Evolutionary conservation across 2,329 filamentous ascomycete genomes (phyloP).

Genomic region (Fusarium xyrophilum): DNA sequence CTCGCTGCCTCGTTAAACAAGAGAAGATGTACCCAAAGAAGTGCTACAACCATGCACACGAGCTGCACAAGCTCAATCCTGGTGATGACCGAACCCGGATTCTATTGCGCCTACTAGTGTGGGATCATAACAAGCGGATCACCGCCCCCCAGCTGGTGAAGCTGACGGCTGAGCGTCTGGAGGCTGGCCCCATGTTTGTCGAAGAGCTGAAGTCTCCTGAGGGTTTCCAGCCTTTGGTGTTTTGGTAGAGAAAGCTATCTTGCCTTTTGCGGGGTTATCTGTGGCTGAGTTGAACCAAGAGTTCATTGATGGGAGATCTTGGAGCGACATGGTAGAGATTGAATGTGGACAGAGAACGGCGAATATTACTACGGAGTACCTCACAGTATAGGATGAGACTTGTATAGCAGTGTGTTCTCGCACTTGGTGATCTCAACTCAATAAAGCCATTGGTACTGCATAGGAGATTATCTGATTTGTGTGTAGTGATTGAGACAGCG

Average conservation of each 20-base stretch:
- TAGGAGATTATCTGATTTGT: neutral
- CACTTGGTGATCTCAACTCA: neutral
- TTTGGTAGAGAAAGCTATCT: conserved; percentile 38
- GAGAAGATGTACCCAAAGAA: conserved; percentile 35
- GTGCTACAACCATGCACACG: conserved; percentile 37
- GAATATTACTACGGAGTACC: neutral
- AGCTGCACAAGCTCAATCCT: conserved; percentile 38
- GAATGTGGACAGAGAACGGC: neutral
- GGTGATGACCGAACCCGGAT: conserved; percentile 35
- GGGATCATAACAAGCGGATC: conserved; percentile 28
- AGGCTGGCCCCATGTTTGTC: neutral
- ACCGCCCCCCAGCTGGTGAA: conserved; percentile 33
- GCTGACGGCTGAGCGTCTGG: conserved; percentile 6
- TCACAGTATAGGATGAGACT: neutral
- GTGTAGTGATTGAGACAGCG: neutral
- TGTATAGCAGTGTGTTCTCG: neutral
- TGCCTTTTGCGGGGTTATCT: neutral
- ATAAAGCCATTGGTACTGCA: neutral
- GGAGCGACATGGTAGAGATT: neutral
- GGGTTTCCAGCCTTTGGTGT: conserved; percentile 37
- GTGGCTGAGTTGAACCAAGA: neutral
- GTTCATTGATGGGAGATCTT: neutral
- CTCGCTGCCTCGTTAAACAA: conserved; percentile 23
- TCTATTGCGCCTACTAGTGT: conserved; percentile 32
- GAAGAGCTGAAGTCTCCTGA: conserved; percentile 34